Percentiles rank a stretch among this genome's conserved stretches.
phyloP scores from a whole-genome alignment of 257 asterid species.

The Plantago ovata region DNA sequence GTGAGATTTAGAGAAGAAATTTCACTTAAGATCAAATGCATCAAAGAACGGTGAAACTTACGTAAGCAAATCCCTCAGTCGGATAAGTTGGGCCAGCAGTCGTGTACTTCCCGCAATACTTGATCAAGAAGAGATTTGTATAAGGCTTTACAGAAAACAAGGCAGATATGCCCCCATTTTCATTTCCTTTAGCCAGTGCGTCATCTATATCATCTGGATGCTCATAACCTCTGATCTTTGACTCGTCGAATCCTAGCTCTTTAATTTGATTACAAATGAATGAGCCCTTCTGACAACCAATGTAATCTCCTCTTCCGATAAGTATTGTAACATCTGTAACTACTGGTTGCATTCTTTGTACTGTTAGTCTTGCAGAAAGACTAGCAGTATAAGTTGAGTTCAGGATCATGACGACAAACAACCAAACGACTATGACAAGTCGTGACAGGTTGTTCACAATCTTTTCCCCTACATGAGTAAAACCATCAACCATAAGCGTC shows the following conservation, averaged over 20 bases:
- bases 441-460: constrained; percentile 34
- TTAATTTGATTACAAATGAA: constrained; percentile 21
- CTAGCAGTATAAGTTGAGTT: constrained; percentile 35
- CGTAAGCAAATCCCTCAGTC: constrained; percentile 31
- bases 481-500: background rate
- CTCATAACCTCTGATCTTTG: constrained; percentile 22
- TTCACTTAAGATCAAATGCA: no score
- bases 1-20: background rate
- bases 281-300: constrained; percentile 36
- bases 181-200: constrained; percentile 27
- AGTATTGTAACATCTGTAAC: constrained; percentile 24
- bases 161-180: constrained; percentile 34
- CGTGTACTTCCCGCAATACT: constrained; percentile 28
- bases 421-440: constrained; percentile 35
- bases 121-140: constrained; percentile 22
- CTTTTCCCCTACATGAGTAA: constrained; percentile 29
- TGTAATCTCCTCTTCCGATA: constrained; percentile 19
- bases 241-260: constrained; percentile 21
- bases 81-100: constrained; percentile 25
- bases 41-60: constrained; percentile 17
- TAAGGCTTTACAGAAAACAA: constrained; percentile 25
- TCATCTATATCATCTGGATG: constrained; percentile 24
- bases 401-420: constrained; percentile 37
- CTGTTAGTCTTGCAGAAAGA: constrained; percentile 34
- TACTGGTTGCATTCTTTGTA: constrained; percentile 29